A percentile compares a stretch with the other conserved stretches of the same genome.
Evolutionary conservation across 2,329 filamentous ascomycete species (phyloP).

Genomic region (Colletotrichum sp.): DNA sequence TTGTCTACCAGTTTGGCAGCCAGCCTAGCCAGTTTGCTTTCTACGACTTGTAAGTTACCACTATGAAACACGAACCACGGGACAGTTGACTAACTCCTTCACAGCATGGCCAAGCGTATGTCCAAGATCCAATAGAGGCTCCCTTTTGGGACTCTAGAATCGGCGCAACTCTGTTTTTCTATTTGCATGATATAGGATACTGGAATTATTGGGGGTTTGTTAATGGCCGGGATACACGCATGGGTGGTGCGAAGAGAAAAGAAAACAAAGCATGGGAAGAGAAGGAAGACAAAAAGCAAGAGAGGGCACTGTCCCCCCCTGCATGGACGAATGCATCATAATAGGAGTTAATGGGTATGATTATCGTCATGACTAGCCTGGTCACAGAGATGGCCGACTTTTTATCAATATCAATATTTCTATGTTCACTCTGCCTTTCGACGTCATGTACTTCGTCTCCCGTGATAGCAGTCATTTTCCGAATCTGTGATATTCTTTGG

Average conservation of each 20-base stretch:
- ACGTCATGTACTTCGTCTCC: not conserved
- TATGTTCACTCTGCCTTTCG: not conserved
- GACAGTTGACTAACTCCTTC: not conserved
- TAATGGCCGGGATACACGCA: conserved; percentile 8
- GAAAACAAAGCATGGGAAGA: not conserved
- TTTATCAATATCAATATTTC: not conserved
- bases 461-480: not conserved
- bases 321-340: conserved; percentile 4
- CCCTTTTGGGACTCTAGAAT: not conserved
- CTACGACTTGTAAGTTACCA: conserved; percentile 86
- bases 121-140: conserved; percentile 41
- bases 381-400: not conserved
- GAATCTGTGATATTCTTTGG: not conserved
- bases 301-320: not conserved
- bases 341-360: conserved; percentile 13
- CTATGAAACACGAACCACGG: not conserved
- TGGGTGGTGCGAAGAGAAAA: not conserved
- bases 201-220: not conserved
- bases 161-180: not conserved
- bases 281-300: not conserved
- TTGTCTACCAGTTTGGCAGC: conserved; percentile 95
- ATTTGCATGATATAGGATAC: not conserved
- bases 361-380: conserved; percentile 5
- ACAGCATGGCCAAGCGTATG: conserved; percentile 70
- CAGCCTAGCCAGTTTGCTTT: conserved; percentile 96